Base-by-base conservation (phyloP, 2,329 filamentous ascomycete genomes). In the Colletotrichum sp. region DNA sequence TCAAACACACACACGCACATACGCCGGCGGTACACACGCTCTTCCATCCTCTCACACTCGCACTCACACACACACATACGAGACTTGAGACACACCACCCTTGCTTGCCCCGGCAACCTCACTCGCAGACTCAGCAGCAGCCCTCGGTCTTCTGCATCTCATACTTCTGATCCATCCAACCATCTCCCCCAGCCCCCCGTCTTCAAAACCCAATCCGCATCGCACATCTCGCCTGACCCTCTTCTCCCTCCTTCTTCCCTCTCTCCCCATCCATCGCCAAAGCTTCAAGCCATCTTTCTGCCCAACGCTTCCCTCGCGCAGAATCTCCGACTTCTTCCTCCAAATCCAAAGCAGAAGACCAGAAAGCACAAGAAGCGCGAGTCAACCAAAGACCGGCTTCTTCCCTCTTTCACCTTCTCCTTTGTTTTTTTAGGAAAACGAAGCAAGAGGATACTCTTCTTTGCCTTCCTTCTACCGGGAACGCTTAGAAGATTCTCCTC, bases 391-490 rank as follows among this genome's bases (percentile, higher is more conserved):
- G 64, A 70, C 70, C 75, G 73, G 75, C 73, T 81, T 81, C 81
- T 81, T 80, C 77, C 79, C 79, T 76, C 79, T 79, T 81, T 79
- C 70, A 72, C 82, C 84, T 82, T 83, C 83, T 86, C 84, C 86
- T 87, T 88, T 88, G 86, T 87, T 87, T 87, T 84, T 86, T 83
- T 81, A 86, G 86, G 85, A 87, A 74, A 88, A 86, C 89, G 88
- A 88, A 91, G 89, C 89, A 88, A 90, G 89, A 90, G 88, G 87
- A 88, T 92, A 91, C 86, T 90, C 89, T 88, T 91, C 90, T 90
- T 92, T 91, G 92, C 90, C 90, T 85, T 78, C 85, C 84, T 86
- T 84, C 85, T 91, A 91, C 90, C 79, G 84, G 85, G 84, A 84
- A 85, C 86, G 84, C 82, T 84, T 85, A 94, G 93, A 93, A 92